Evolutionary conservation across 2,329 filamentous ascomycete genomes (phyloP).

Genomic region (Pyrenochaeta sp.): DNA sequence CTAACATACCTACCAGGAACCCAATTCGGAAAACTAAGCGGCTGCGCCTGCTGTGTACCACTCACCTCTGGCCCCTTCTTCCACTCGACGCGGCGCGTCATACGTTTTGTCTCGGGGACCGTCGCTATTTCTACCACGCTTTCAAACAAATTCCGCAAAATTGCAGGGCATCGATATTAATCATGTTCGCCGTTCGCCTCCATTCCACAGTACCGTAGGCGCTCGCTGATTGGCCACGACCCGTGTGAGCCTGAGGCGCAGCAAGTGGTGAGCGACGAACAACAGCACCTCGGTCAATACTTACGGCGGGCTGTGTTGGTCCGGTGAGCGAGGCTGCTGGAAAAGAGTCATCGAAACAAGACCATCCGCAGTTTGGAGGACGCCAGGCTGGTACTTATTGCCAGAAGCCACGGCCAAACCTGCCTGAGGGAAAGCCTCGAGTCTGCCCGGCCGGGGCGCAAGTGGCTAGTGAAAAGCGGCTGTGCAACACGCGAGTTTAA

Average conservation of each 20-base stretch:
- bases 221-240: slow-evolving; percentile 10
- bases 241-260: slow-evolving; percentile 29
- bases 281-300: slow-evolving; percentile 18
- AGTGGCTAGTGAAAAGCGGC: slow-evolving; percentile 32
- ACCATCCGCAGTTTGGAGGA: slow-evolving; percentile 24
- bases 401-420: slow-evolving; percentile 14
- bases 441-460: slow-evolving; percentile 33
- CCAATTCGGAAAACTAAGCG: slow-evolving; percentile 18
- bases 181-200: slow-evolving; percentile 12
- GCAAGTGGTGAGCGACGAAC: slow-evolving; percentile 19
- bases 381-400: slow-evolving; percentile 39
- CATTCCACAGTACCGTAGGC: neutral
- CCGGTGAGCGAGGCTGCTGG: slow-evolving; percentile 35
- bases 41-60: slow-evolving; percentile 19
- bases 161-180: slow-evolving; percentile 12
- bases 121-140: slow-evolving; percentile 9
- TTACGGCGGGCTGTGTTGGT: slow-evolving; percentile 36
- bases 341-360: slow-evolving; percentile 27
- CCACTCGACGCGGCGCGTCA: slow-evolving; percentile 23
- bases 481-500: slow-evolving; percentile 37
- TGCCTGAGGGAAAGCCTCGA: slow-evolving; percentile 34
- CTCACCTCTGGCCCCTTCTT: slow-evolving; percentile 14
- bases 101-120: slow-evolving; percentile 26
- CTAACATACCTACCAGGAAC: slow-evolving; percentile 24
- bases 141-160: slow-evolving; percentile 6